A percentile compares a stretch with the other conserved stretches of the same genome.
Conservation (phyloP, 2,329 filamentous ascomycete genomes). For the Fusarium longipes region DNA sequence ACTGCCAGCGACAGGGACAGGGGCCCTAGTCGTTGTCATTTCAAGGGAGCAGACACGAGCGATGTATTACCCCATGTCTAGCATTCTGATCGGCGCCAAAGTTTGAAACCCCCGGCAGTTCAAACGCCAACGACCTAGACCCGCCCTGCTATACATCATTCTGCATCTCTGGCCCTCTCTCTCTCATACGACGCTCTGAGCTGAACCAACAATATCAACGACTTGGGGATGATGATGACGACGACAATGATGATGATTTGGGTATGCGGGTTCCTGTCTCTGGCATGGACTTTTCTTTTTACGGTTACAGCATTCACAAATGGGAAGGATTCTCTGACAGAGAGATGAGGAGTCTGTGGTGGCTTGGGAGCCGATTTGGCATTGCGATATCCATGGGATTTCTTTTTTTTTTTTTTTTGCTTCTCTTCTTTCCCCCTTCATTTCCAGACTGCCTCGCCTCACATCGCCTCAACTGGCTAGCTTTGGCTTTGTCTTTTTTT, state of each 20-base stretch:
- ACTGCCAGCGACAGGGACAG: constrained; percentile 1
- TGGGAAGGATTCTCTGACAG: constrained; percentile 20
- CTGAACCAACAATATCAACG: constrained; percentile 12
- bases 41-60: constrained; percentile 13
- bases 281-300: constrained; percentile 10
- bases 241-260: not conserved
- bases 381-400: constrained; percentile 33
- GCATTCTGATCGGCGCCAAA: constrained; percentile 31
- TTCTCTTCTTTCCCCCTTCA: not conserved
- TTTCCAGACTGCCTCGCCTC: not conserved
- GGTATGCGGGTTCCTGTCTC: constrained; percentile 9
- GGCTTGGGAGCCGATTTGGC: constrained; percentile 24
- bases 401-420: constrained; percentile 7
- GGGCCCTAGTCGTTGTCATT: not conserved
- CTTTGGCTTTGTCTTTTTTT: not conserved
- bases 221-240: constrained; percentile 1
- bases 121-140: not conserved
- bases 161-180: not conserved
- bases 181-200: not conserved
- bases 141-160: not conserved
- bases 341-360: constrained; percentile 33
- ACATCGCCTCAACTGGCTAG: not conserved
- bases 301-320: constrained; percentile 5
- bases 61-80: constrained; percentile 29
- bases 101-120: constrained; percentile 10